Base-by-base conservation (phyloP, 2,329 filamentous ascomycete species). In the Colletotrichum coccodes region DNA sequence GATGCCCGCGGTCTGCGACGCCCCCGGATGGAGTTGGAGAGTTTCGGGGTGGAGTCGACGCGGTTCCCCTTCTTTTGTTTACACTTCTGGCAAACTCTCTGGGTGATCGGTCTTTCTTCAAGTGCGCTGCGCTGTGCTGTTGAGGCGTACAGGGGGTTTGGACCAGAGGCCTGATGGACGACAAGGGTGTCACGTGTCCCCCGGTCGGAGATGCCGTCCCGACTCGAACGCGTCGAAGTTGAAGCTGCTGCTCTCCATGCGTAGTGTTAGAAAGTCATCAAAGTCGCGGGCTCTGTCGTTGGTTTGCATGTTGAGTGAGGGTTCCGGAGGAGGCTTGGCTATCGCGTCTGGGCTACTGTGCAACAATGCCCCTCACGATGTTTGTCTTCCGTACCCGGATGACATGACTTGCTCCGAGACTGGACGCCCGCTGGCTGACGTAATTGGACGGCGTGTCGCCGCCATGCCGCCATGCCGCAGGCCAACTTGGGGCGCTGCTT, bases 21-120 rank as follows among this genome's bases (percentile, higher is more conserved):
- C 18, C 53, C 12, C 49, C 46, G 58, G 58, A 36, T 14, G n/a
- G 46, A 42, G 36, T 42, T 30, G 18, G 23, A 23, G 44, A 8
- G 53, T 58, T 44, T 58, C 28, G 54, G 28, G 28, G 38, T 58
- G 40, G 40, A 34, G 40, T 44, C 54, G 54, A 46, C 54, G 54
- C 54, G 54, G 40, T 46, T 58, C 54, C 12, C 38, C 32, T 46
- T 54, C 11, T 58, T 18, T 57, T 57, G 38, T 57, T 57, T 57
- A 57, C 53, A 9, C 21, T 21, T 26, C 14, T 7, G 32, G 11
- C 8, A 11, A 11, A 6, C 16, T n/a, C 40, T 18, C 40, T 18
- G n/a, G n/a, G 26, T 23, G 14, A n/a, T n/a, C n/a, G n/a, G n/a
- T n/a, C n/a, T n/a, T n/a, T n/a, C n/a, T n/a, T n/a, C n/a, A n/a